Base-by-base conservation (phyloP, 345 rosid species). In the Toxicodendron radicans region DNA sequence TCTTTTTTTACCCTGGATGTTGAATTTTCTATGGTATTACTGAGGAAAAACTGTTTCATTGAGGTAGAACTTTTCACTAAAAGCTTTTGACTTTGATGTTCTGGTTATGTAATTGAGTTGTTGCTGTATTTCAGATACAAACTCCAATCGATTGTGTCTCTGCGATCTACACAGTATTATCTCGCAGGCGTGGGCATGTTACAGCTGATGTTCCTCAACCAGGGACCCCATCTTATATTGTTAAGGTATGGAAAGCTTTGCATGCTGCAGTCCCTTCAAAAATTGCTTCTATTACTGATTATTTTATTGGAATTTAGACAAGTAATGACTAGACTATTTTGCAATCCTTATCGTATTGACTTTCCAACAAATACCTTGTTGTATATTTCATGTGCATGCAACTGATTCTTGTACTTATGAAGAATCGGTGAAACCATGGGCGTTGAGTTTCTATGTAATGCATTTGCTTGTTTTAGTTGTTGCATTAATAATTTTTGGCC, bases 181-280 rank as follows among this genome's bases (percentile, higher is more conserved):
- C 98, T 59, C 92, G 97, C 23, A 91, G 97, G 72, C 97, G 97
- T 89, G 99, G 99, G 43, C 98, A 93, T 74, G 96, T 93, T 60
- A 95, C 99, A 21, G 92, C 98, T 43, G 97, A 95, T 81, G 92
- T 95, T 75, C 99, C 99, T 76, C 99, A 93, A 80, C 98, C 99
- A 0, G 97, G 99, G 72, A 95, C 98, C 13, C 99, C 99, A 0
- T 90, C 91, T 62, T 95, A 95, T 78, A 93, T 90, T 64, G 99
- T 95, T 58, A 95, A 95, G 98, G 97, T 92, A 46, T 70, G 76
- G 48, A 57, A 23, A 66, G 8, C 41, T 73, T 74, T 58, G 10
- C 71, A 7, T 70, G 10, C 17, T 41, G 14, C 61, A 35, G 58
- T 1, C 33, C 24, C 46, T 32, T 30, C 48, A 78, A 53, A 35